phyloP scores from a whole-genome alignment of 2,329 filamentous ascomycete species.

The Teratosphaeria epicoccoides region DNA sequence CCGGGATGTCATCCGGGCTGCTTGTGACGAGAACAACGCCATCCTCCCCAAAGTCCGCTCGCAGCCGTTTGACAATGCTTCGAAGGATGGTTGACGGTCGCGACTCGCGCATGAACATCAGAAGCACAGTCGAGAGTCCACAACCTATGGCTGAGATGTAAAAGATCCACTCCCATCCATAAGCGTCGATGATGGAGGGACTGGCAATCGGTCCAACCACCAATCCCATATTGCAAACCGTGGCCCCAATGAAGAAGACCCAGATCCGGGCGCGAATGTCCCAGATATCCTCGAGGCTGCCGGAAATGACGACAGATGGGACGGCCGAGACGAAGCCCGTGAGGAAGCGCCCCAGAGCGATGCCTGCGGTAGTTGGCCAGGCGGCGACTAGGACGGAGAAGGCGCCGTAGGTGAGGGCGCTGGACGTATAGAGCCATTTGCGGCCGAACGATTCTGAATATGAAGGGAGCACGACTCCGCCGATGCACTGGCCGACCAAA shows the following conservation, averaged over 20 bases:
- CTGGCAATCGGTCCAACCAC: not conserved
- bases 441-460: not conserved
- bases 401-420: not conserved
- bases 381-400: not conserved
- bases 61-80: conserved; percentile 16
- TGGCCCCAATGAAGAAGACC: conserved; percentile 19
- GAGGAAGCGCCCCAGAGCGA: conserved; percentile 30
- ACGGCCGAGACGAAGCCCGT: conserved; percentile 38
- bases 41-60: conserved; percentile 24
- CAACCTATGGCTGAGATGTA: not conserved
- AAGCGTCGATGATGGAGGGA: not conserved
- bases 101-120: conserved; percentile 32
- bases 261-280: conserved; percentile 35
- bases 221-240: not conserved
- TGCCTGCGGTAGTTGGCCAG: not conserved
- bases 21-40: not conserved
- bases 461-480: not conserved
- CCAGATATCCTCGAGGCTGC: conserved; percentile 42
- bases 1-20: not conserved
- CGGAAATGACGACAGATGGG: conserved; percentile 37
- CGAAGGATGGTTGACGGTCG: conserved; percentile 34
- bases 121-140: conserved; percentile 23
- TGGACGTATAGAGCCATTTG: not conserved
- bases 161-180: not conserved
- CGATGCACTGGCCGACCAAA: not conserved